phyloP scores from a whole-genome alignment of 2,329 filamentous ascomycete genomes.

The Cladosporium austrohemisphaericum region DNA sequence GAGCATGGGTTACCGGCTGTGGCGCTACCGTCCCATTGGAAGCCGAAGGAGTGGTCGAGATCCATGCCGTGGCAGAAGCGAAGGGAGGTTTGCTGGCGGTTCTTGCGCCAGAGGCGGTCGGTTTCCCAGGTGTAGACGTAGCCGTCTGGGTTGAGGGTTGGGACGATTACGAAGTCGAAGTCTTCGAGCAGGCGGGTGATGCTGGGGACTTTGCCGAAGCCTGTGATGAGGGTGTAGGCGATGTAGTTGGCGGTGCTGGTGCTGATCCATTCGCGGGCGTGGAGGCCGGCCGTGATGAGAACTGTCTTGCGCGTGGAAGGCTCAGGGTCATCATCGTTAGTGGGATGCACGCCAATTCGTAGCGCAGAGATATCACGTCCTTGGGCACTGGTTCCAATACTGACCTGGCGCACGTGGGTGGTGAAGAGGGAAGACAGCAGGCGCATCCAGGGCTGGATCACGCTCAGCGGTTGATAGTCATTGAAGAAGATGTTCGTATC shows the following conservation, averaged over 20 bases:
- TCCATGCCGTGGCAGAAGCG: constrained; percentile 85
- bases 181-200: constrained; percentile 75
- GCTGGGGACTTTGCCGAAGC: constrained; percentile 65
- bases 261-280: constrained; percentile 95
- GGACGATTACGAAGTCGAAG: constrained; percentile 85
- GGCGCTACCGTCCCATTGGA: constrained; percentile 70
- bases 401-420: constrained; percentile 68
- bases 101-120: constrained; percentile 94
- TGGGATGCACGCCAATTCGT: constrained; percentile 63
- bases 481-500: constrained; percentile 78
- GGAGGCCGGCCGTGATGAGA: constrained; percentile 78
- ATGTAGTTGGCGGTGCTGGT: constrained; percentile 87
- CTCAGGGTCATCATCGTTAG: constrained; percentile 45
- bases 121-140: constrained; percentile 91
- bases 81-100: constrained; percentile 75
- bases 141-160: constrained; percentile 87
- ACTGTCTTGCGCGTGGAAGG: constrained; percentile 65
- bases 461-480: constrained; percentile 84
- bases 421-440: constrained; percentile 88
- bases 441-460: constrained; percentile 86
- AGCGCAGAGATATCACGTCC: constrained; percentile 81
- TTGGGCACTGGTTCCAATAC: constrained; percentile 80
- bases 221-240: constrained; percentile 81
- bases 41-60: constrained; percentile 81
- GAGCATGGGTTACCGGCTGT: constrained; percentile 75